Conservation (phyloP, 2,329 filamentous ascomycete genomes). For the Aspergillus sp. region DNA sequence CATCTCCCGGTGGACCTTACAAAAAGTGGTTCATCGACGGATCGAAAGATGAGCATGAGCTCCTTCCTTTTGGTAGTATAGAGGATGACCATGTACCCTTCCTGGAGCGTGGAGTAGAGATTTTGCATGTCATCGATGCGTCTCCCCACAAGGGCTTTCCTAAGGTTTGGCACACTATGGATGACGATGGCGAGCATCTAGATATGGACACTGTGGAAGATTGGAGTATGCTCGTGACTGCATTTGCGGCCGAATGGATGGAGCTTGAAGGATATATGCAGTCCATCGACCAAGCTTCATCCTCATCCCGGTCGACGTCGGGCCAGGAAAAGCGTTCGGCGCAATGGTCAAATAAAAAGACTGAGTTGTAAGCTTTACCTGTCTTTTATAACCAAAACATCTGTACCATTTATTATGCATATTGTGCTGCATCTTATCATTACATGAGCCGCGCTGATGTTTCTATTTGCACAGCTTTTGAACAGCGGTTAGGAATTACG, state of each 20-base stretch:
- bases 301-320: not conserved
- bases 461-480: conserved; percentile 10
- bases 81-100: conserved; percentile 92
- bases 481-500: conserved; percentile 1
- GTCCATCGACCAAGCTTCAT: not conserved
- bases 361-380: conserved; percentile 37
- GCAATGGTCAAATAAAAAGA: conserved; percentile 21
- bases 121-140: conserved; percentile 82
- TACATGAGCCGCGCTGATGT: conserved; percentile 9
- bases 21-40: conserved; percentile 62
- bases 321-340: conserved; percentile 6
- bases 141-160: conserved; percentile 60
- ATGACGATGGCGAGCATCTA: conserved; percentile 79
- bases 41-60: conserved; percentile 48
- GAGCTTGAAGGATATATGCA: conserved; percentile 62
- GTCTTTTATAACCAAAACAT: conserved; percentile 2
- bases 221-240: conserved; percentile 79
- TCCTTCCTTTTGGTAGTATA: conserved; percentile 50
- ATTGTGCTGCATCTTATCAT: not conserved
- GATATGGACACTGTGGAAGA: conserved; percentile 76
- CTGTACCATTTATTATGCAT: conserved; percentile 1
- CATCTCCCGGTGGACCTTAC: conserved; percentile 36
- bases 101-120: conserved; percentile 75
- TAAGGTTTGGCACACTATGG: conserved; percentile 75
- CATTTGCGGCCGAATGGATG: conserved; percentile 89